These are phyloP conservation scores for Alternaria conjuncta DNA, from an alignment of 2,329 filamentous ascomycete species.

Conservation along the genomic window DNA sequence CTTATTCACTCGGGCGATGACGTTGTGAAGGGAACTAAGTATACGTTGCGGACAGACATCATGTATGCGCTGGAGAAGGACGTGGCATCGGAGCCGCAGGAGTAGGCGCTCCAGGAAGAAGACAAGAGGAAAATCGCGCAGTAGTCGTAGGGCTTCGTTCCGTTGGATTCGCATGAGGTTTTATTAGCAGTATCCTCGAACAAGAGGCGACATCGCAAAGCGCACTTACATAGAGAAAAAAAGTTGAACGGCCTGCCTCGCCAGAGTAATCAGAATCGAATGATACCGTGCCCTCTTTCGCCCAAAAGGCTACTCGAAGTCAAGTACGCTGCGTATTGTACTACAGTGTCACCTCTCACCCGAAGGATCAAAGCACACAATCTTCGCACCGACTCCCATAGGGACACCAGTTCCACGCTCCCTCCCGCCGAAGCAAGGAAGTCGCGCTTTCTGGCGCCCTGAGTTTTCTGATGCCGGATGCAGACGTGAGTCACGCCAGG, in stretches of 20 bases:
- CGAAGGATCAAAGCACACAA: constrained; percentile 70
- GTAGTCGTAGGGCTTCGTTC: not conserved
- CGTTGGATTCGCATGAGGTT: not conserved
- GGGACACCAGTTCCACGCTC: constrained; percentile 56
- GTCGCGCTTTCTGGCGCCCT: constrained; percentile 59
- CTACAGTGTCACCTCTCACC: constrained; percentile 74
- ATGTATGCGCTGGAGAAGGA: constrained; percentile 55
- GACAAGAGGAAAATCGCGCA: not conserved
- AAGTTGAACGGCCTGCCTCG: constrained; percentile 74
- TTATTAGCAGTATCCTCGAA: constrained; percentile 53
- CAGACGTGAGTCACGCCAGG: constrained; percentile 84
- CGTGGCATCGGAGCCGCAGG: not conserved
- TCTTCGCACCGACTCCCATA: constrained; percentile 96
- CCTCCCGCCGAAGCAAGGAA: constrained; percentile 28
- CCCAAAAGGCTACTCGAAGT: constrained; percentile 47
- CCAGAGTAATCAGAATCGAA: constrained; percentile 95
- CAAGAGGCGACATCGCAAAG: not conserved
- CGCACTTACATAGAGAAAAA: constrained; percentile 59
- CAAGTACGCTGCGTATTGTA: constrained; percentile 90
- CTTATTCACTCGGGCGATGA: constrained; percentile 63
- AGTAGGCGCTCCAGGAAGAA: not conserved
- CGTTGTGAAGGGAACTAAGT: constrained; percentile 60
- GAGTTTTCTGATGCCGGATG: constrained; percentile 89
- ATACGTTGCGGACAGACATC: constrained; percentile 63
- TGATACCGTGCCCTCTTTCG: constrained; percentile 63